phyloP scores from a whole-genome alignment of 192 early-diverging fungal species.

The Backusella sp. region DNA sequence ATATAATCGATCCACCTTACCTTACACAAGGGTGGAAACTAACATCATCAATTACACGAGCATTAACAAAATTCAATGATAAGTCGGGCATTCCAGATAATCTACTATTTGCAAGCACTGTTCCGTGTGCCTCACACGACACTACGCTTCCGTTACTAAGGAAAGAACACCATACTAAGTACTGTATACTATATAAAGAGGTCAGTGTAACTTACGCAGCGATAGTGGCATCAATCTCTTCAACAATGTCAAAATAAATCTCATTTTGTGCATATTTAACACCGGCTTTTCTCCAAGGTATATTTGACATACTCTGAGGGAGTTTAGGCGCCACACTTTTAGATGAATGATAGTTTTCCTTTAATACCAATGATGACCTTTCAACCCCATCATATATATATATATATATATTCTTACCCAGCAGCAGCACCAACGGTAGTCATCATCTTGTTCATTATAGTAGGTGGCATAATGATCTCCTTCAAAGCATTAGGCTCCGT shows the following conservation, averaged over 20 bases:
- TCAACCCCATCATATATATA: not conserved
- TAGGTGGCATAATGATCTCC: conserved; percentile 85
- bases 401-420: conserved; percentile 27
- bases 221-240: conserved; percentile 84
- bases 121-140: conserved; percentile 77
- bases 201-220: conserved; percentile 51
- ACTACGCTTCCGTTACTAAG: conserved; percentile 63
- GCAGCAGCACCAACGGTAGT: conserved; percentile 70
- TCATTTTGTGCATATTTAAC: conserved; percentile 91
- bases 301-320: conserved; percentile 65
- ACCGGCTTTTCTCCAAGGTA: conserved; percentile 86
- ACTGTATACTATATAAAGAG: not conserved
- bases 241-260: conserved; percentile 91
- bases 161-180: not conserved
- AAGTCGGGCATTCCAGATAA: conserved; percentile 94
- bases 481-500: conserved; percentile 85
- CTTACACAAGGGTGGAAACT: conserved; percentile 92
- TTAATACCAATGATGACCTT: not conserved
- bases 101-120: conserved; percentile 70
- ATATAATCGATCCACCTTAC: conserved; percentile 10
- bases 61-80: conserved; percentile 69
- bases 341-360: not conserved
- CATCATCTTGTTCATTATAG: conserved; percentile 82
- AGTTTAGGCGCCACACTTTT: conserved; percentile 53
- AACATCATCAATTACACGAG: conserved; percentile 71